Conservation (phyloP, 2,329 filamentous ascomycete species). For the Cercospora sesami region DNA sequence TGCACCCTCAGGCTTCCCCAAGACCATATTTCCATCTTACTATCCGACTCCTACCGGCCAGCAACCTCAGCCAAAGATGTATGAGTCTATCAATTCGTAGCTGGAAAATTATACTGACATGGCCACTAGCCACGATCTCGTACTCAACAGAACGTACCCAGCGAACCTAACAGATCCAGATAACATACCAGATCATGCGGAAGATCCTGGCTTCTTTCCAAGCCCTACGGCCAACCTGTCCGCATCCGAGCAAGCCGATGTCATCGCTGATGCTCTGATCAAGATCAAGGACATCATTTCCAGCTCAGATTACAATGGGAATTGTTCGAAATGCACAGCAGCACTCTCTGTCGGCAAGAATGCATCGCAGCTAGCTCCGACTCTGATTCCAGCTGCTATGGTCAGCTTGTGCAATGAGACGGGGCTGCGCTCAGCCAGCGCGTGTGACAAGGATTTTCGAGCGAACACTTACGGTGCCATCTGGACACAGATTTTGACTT, state of each 20-base stretch:
- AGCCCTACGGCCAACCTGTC: slow-evolving; percentile 49
- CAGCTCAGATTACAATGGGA: slow-evolving; percentile 37
- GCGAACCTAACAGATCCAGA: slow-evolving; percentile 57
- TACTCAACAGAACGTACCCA: slow-evolving; percentile 56
- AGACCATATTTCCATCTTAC: slow-evolving; percentile 54
- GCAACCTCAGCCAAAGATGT: slow-evolving; percentile 55
- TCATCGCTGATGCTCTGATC: slow-evolving; percentile 47
- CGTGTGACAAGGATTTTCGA: slow-evolving; percentile 52
- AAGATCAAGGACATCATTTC: slow-evolving; percentile 50
- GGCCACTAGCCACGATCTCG: slow-evolving; percentile 46
- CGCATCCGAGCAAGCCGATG: slow-evolving; percentile 40
- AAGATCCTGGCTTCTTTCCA: slow-evolving; percentile 56
- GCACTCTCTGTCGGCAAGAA: slow-evolving; percentile 54
- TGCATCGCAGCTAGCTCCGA: slow-evolving; percentile 53
- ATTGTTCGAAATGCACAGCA: slow-evolving; percentile 57
- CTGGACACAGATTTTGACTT: slow-evolving; percentile 59
- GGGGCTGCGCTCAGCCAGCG: slow-evolving; percentile 48
- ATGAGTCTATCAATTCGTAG: neutral
- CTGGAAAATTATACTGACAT: neutral
- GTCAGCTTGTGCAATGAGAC: slow-evolving; percentile 53
- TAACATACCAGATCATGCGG: slow-evolving; percentile 51
- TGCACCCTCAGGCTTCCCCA: slow-evolving; percentile 53
- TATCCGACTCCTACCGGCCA: slow-evolving; percentile 49
- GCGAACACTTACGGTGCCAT: slow-evolving; percentile 54
- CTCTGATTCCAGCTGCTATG: slow-evolving; percentile 53